phyloP scores from a whole-genome alignment of 352 stramenopile species.

The Pythium apleroticum region DNA sequence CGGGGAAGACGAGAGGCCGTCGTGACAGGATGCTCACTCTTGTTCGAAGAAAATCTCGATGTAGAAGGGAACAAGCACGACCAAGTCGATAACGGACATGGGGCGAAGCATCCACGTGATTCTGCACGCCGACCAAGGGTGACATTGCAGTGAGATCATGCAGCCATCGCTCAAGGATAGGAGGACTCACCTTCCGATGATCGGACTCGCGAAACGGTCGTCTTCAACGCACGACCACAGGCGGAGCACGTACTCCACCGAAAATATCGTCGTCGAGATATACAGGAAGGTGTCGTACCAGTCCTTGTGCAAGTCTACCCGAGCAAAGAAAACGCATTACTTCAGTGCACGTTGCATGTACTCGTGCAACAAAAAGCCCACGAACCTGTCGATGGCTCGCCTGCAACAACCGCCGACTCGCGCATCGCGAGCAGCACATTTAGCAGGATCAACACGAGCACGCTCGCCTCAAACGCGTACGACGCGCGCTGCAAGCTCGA shows the following conservation, averaged over 20 bases:
- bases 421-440: constrained; percentile 81
- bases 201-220: constrained; percentile 47
- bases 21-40: constrained; percentile 35
- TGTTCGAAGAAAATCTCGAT: constrained; percentile 72
- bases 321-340: background rate
- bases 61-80: constrained; percentile 79
- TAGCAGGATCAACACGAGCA: constrained; percentile 74
- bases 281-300: constrained; percentile 84
- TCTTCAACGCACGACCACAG: constrained; percentile 87
- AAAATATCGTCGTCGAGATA: constrained; percentile 73
- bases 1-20: constrained; percentile 6
- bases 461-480: constrained; percentile 61
- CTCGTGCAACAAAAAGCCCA: constrained; percentile 1
- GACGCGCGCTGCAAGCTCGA: constrained; percentile 65
- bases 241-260: constrained; percentile 68
- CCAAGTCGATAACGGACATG: constrained; percentile 80
- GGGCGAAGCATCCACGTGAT: constrained; percentile 77
- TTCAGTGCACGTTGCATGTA: too few relatives aligned
- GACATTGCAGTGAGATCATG: background rate
- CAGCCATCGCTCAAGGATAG: background rate
- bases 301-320: constrained; percentile 36
- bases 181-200: constrained; percentile 46
- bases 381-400: constrained; percentile 8
- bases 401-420: constrained; percentile 38
- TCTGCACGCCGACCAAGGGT: constrained; percentile 19